A percentile compares a stretch with the other conserved stretches of the same genome.
Conservation (phyloP, 148 eudicot species). For the Amaranthus hypochondriacus region DNA sequence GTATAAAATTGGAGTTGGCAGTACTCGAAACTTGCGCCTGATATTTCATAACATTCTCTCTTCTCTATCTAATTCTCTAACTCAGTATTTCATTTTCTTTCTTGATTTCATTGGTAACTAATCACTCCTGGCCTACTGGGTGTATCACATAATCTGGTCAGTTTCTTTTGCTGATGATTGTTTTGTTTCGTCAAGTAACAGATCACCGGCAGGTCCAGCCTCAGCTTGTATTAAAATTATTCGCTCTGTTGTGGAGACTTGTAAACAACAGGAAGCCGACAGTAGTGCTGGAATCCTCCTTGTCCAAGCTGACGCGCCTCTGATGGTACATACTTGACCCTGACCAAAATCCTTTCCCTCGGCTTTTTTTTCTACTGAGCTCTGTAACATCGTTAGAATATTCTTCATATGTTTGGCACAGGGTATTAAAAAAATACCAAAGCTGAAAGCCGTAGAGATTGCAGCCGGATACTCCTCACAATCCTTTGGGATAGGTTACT, state of each 20-base stretch:
- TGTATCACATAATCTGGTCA: background rate
- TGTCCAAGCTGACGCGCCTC: conserved; percentile 73
- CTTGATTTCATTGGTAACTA: no score
- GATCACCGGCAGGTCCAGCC: conserved; percentile 83
- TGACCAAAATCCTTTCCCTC: background rate
- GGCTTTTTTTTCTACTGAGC: background rate
- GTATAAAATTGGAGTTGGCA: no score
- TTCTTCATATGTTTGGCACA: conserved; percentile 17
- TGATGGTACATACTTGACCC: conserved; percentile 33
- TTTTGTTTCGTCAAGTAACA: conserved; percentile 16
- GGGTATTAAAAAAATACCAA: conserved; percentile 40
- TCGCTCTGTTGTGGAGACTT: conserved; percentile 38
- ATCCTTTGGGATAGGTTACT: conserved; percentile 91
- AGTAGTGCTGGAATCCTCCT: conserved; percentile 78
- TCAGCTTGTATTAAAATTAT: conserved; percentile 76
- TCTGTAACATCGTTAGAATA: background rate
- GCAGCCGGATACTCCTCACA: conserved; percentile 74
- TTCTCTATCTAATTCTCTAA: no score
- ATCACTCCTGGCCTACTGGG: no score
- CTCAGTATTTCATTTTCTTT: no score
- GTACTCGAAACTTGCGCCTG: no score
- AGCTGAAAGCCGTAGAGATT: conserved; percentile 78
- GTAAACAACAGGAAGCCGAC: conserved; percentile 43
- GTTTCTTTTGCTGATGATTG: background rate
- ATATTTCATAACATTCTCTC: no score